Percentiles rank a stretch among this genome's conserved stretches.
Conservation (phyloP, 1,284 basidiomycete genomes). For the Leccinum subrobustum region DNA sequence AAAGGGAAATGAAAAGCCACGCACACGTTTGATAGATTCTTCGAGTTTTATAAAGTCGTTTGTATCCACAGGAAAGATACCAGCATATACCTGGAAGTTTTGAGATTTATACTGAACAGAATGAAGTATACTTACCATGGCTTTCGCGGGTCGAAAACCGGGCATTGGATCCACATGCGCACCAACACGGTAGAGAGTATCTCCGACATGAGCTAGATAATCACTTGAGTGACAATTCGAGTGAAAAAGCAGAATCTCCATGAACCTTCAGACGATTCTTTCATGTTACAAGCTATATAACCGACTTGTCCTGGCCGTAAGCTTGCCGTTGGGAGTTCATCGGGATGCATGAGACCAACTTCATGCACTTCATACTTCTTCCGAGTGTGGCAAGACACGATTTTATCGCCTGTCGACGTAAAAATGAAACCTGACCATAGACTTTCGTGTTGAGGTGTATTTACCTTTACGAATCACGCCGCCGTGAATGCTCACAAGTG, state of each 20-base stretch:
- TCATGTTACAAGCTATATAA: constrained; percentile 94
- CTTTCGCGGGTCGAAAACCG: constrained; percentile 91
- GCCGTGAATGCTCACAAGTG: constrained; percentile 78
- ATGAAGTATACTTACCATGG: constrained; percentile 65
- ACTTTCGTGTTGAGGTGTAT: neutral
- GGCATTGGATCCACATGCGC: constrained; percentile 80
- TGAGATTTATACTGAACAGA: constrained; percentile 2
- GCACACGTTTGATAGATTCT: constrained; percentile 89
- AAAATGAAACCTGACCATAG: neutral
- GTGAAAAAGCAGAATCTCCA: neutral
- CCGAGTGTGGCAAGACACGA: constrained; percentile 81
- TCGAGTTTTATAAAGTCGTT: constrained; percentile 85
- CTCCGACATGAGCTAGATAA: constrained; percentile 82
- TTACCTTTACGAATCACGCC: constrained; percentile 66
- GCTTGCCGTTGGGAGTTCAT: constrained; percentile 70
- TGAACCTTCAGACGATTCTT: constrained; percentile 92
- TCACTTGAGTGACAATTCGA: constrained; percentile 11
- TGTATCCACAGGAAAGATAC: constrained; percentile 91
- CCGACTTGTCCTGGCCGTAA: constrained; percentile 90
- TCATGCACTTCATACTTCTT: constrained; percentile 94
- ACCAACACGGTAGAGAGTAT: constrained; percentile 85
- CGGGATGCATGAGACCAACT: constrained; percentile 90
- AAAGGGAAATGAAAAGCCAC: constrained; percentile 22
- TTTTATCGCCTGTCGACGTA: constrained; percentile 71
- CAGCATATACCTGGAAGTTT: constrained; percentile 79